Percentiles rank a stretch among this genome's conserved stretches.
Evolutionary conservation across 2,329 filamentous ascomycete genomes (phyloP).

Genomic region (Ilyonectria mors-panacis): DNA sequence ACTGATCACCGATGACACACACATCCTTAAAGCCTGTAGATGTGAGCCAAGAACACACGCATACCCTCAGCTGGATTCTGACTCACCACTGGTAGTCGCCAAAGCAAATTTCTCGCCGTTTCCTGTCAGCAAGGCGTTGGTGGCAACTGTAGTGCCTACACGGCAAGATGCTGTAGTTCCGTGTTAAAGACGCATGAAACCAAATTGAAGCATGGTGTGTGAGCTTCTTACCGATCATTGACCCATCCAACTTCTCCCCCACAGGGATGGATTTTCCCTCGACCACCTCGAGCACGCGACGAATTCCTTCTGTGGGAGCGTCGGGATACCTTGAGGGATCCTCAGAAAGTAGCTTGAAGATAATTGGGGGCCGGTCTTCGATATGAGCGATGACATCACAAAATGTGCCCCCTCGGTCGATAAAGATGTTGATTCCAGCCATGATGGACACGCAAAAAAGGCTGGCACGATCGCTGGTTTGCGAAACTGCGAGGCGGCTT

Average conservation of each 20-base stretch:
- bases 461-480: neutral
- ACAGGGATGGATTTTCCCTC: constrained; percentile 66
- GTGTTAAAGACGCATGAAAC: neutral
- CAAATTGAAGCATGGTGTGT: neutral
- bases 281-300: constrained; percentile 72
- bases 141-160: constrained; percentile 84
- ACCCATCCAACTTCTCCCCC: constrained; percentile 52
- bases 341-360: constrained; percentile 83
- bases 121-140: constrained; percentile 80
- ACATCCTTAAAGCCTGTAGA: constrained; percentile 73
- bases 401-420: constrained; percentile 79
- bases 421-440: constrained; percentile 48
- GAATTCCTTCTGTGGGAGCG: constrained; percentile 79
- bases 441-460: neutral
- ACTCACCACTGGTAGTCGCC: constrained; percentile 71
- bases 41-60: neutral
- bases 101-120: constrained; percentile 81
- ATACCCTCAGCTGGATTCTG: neutral
- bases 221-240: constrained; percentile 47
- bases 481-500: neutral
- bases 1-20: constrained; percentile 81
- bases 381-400: constrained; percentile 79
- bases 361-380: constrained; percentile 75
- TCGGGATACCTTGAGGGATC: constrained; percentile 80
- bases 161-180: constrained; percentile 73